Percentiles rank a stretch among this genome's conserved stretches.
Evolutionary conservation across 75 land plant genomes (phyloP).

Genomic region (Pseudotsuga menziesii): DNA sequence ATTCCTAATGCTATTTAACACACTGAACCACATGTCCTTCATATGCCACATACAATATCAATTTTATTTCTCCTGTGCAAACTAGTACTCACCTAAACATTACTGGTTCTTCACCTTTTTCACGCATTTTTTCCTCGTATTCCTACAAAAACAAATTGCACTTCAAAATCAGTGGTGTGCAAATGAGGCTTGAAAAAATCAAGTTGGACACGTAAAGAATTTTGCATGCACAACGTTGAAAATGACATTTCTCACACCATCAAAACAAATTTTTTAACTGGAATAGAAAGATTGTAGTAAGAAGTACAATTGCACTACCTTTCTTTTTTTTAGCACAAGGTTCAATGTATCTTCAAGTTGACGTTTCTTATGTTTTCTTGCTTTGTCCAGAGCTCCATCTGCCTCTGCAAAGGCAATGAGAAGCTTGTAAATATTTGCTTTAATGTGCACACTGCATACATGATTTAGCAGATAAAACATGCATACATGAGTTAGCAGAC

Average conservation of each 20-base stretch:
- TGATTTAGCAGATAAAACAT: neutral
- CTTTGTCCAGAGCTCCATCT: constrained; percentile 99
- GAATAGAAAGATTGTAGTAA: neutral
- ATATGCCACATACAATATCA: too few species aligned
- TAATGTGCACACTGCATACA: neutral
- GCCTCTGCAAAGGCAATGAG: constrained; percentile 64
- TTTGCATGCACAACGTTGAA: too few species aligned
- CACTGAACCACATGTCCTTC: neutral
- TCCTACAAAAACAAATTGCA: constrained; percentile 48
- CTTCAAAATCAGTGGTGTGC: neutral
- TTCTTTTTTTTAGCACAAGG: constrained; percentile 92
- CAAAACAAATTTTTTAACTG: too few species aligned
- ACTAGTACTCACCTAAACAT: constrained; percentile 86
- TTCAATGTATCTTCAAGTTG: constrained; percentile 98
- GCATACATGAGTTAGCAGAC: too few species aligned
- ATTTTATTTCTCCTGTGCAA: neutral
- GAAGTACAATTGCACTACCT: constrained; percentile 41
- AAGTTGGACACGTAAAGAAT: neutral
- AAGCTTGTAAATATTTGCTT: neutral
- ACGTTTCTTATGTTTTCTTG: constrained; percentile 96
- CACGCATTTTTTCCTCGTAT: constrained; percentile 93
- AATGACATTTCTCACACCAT: too few species aligned
- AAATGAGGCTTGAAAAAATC: neutral
- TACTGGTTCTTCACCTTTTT: constrained; percentile 95
- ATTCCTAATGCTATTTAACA: neutral